phyloP scores from a whole-genome alignment of 2,329 filamentous ascomycete genomes.

The Colletotrichum spinosum region DNA sequence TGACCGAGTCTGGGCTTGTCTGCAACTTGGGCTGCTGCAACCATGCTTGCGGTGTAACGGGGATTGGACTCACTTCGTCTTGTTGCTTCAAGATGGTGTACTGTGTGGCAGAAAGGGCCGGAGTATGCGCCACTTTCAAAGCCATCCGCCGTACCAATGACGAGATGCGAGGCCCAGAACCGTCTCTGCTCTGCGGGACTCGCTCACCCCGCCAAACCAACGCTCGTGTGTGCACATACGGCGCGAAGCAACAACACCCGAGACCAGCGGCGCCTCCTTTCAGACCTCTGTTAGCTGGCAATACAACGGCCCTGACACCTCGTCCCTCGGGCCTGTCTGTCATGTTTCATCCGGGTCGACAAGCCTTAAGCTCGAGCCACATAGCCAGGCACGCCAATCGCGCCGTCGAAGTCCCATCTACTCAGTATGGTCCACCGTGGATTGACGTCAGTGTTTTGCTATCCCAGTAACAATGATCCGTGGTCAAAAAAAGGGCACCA shows the following conservation, averaged over 20 bases:
- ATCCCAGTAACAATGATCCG: background rate
- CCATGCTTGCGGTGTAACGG: slow-evolving; percentile 27
- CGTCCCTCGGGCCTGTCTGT: slow-evolving; percentile 24
- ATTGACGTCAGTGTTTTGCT: background rate
- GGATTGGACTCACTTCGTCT: slow-evolving; percentile 19
- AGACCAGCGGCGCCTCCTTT: too few relatives aligned
- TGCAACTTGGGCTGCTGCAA: slow-evolving; percentile 33
- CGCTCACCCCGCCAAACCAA: too few relatives aligned
- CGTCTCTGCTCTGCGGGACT: slow-evolving; percentile 1
- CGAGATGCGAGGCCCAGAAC: slow-evolving; percentile 9
- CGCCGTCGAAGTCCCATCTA: slow-evolving; percentile 8
- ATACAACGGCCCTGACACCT: slow-evolving; percentile 17
- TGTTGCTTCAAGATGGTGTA: slow-evolving; percentile 14
- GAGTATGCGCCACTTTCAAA: slow-evolving; percentile 28
- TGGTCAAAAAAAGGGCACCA: too few relatives aligned
- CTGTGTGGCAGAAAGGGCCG: background rate
- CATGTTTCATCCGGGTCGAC: slow-evolving; percentile 25
- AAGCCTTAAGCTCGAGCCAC: slow-evolving; percentile 29
- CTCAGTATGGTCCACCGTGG: slow-evolving; percentile 9
- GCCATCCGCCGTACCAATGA: slow-evolving; percentile 15
- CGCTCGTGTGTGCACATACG: too few relatives aligned
- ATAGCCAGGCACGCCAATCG: slow-evolving; percentile 26
- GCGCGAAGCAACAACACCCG: too few relatives aligned
- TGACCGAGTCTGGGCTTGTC: slow-evolving; percentile 24
- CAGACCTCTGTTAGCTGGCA: too few relatives aligned